These are phyloP conservation scores for Cladophialophora yegresii DNA, from an alignment of 2,329 filamentous ascomycete species.

Conservation along the genomic window DNA sequence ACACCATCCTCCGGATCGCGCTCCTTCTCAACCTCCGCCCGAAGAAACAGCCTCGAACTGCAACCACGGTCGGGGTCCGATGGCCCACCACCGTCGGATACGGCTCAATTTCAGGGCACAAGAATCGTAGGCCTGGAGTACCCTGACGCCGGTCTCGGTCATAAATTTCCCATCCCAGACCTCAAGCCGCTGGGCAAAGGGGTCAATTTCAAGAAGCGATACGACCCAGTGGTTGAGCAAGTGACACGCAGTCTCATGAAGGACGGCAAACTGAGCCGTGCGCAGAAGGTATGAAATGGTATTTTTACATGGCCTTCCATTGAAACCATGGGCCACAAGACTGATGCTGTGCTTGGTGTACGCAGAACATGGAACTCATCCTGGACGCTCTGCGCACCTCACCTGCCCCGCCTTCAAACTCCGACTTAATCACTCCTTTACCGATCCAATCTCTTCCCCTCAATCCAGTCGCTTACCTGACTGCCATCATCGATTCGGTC, in stretches of 20 bases:
- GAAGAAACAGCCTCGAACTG: slow-evolving; percentile 42
- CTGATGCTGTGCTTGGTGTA: slow-evolving; percentile 10
- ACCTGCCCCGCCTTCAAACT: slow-evolving; percentile 44
- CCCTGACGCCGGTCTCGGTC: slow-evolving; percentile 51
- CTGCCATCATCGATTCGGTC: slow-evolving; percentile 86
- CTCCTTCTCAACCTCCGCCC: slow-evolving; percentile 60
- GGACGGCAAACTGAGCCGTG: slow-evolving; percentile 83
- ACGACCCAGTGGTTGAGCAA: slow-evolving; percentile 82
- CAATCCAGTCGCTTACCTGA: slow-evolving; percentile 86
- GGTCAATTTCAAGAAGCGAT: slow-evolving; percentile 72
- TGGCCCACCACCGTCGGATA: slow-evolving; percentile 32
- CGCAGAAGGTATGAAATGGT: slow-evolving; percentile 70
- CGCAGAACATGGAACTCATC: slow-evolving; percentile 81
- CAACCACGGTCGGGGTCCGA: background rate
- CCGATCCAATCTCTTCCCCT: slow-evolving; percentile 78
- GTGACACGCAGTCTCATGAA: slow-evolving; percentile 88
- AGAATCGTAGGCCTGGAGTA: slow-evolving; percentile 39
- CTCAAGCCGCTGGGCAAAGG: slow-evolving; percentile 61
- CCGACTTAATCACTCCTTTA: slow-evolving; percentile 64
- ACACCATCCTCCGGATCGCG: slow-evolving; percentile 41
- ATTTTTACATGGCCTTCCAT: slow-evolving; percentile 1
- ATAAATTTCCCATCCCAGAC: slow-evolving; percentile 75
- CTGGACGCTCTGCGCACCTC: slow-evolving; percentile 82
- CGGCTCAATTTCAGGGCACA: slow-evolving; percentile 30
- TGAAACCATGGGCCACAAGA: too few species aligned